Percentiles rank a stretch among this genome's conserved stretches.
phyloP scores from a whole-genome alignment of 225 moss, liverwort and hornwort species.

The Sphagnum contortum region DNA sequence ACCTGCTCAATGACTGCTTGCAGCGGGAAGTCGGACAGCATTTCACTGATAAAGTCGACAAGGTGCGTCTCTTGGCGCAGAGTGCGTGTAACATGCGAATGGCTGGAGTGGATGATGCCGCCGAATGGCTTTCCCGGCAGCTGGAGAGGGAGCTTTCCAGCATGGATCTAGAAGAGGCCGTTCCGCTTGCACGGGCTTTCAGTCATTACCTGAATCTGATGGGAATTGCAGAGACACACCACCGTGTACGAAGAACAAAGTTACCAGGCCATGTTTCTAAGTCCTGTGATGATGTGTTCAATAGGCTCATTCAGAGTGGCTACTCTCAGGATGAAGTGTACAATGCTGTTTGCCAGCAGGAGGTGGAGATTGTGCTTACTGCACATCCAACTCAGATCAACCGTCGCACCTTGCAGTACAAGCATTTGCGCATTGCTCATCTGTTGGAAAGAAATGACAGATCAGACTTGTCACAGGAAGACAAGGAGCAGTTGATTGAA shows the following conservation, averaged over 20 bases:
- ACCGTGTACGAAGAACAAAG: constrained; percentile 69
- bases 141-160: constrained; percentile 59
- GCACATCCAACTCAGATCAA: constrained; percentile 87
- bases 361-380: constrained; percentile 78
- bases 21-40: constrained; percentile 68
- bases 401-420: constrained; percentile 70
- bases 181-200: constrained; percentile 75
- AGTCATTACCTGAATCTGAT: constrained; percentile 85
- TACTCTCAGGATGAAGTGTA: constrained; percentile 68
- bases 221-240: constrained; percentile 93
- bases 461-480: constrained; percentile 69
- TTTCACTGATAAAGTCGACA: constrained; percentile 82
- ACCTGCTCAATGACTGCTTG: constrained; percentile 69
- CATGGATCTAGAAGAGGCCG: constrained; percentile 84
- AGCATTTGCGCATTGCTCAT: constrained; percentile 74
- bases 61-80: constrained; percentile 66
- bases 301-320: constrained; percentile 66
- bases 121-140: constrained; percentile 59
- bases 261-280: constrained; percentile 73
- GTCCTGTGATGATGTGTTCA: constrained; percentile 81
- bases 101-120: constrained; percentile 67
- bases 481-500: constrained; percentile 72
- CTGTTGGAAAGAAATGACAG: constrained; percentile 76
- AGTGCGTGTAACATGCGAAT: constrained; percentile 84
- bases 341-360: constrained; percentile 71